Conservation (phyloP, 2,329 filamentous ascomycete genomes). For the Fusarium ramigenum region DNA sequence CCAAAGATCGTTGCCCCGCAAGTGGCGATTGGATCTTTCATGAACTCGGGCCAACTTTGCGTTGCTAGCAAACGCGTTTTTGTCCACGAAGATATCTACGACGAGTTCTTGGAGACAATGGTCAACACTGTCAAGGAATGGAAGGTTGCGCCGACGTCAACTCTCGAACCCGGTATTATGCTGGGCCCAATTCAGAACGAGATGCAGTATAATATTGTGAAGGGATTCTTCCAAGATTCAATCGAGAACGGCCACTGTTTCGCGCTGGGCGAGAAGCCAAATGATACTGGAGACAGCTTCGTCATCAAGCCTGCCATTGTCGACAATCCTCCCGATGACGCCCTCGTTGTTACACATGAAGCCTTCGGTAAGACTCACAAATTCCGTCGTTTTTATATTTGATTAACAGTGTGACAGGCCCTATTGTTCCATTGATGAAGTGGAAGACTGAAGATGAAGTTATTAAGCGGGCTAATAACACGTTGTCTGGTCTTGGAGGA, state of each 20-base stretch:
- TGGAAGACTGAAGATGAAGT: conserved; percentile 70
- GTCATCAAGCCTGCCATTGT: conserved; percentile 11
- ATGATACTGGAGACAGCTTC: not conserved
- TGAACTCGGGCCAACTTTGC: conserved; percentile 59
- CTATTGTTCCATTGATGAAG: conserved; percentile 68
- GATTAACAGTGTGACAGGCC: conserved; percentile 43
- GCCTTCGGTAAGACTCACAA: conserved; percentile 13
- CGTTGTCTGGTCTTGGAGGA: conserved; percentile 62
- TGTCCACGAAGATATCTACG: conserved; percentile 67
- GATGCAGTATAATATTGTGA: conserved; percentile 16
- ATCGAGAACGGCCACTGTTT: not conserved
- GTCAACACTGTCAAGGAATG: conserved; percentile 25
- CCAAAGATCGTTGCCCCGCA: conserved; percentile 43
- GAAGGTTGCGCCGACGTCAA: conserved; percentile 52
- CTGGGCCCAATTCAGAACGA: conserved; percentile 44
- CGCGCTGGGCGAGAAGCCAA: not conserved
- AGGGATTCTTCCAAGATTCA: conserved; percentile 12
- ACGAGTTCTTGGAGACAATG: conserved; percentile 57
- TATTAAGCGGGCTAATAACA: conserved; percentile 61
- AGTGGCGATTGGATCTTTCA: conserved; percentile 59
- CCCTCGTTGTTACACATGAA: conserved; percentile 10
- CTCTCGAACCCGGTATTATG: conserved; percentile 50
- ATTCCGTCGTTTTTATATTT: no score
- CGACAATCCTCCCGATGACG: conserved; percentile 10
- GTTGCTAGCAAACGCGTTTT: conserved; percentile 61